These are phyloP conservation scores for Leishmania aethiopica DNA, from an alignment of 208 protist species.

Conservation along the genomic window DNA sequence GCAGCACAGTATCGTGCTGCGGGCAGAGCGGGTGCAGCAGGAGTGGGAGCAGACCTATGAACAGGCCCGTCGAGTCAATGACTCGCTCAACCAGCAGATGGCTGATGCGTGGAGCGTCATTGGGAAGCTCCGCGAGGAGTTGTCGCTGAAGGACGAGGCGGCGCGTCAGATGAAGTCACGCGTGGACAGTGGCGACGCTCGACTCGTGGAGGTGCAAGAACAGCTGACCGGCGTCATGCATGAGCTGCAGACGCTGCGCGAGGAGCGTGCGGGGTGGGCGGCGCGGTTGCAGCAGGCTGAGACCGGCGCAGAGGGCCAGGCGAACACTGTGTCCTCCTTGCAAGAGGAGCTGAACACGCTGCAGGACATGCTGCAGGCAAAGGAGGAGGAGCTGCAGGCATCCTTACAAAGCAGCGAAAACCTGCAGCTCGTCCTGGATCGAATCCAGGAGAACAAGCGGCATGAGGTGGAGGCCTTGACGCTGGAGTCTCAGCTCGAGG, in stretches of 20 bases:
- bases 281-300: conserved; percentile 20
- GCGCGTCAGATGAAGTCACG: conserved; percentile 38
- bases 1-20: conserved; percentile 22
- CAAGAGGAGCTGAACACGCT: conserved; percentile 49
- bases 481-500: conserved; percentile 28
- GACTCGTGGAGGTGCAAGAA: conserved; percentile 32
- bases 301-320: conserved; percentile 16
- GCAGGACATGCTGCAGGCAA: conserved; percentile 27
- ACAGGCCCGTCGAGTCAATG: conserved; percentile 72
- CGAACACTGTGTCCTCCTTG: conserved; percentile 20
- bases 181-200: conserved; percentile 33
- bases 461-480: conserved; percentile 32
- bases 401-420: conserved; percentile 23
- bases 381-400: conserved; percentile 36
- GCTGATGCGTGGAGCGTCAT: conserved; percentile 62
- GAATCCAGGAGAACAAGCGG: conserved; percentile 31
- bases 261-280: conserved; percentile 41
- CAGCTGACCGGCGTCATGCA: conserved; percentile 27
- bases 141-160: conserved; percentile 50
- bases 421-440: conserved; percentile 36
- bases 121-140: conserved; percentile 56
- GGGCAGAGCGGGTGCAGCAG: conserved; percentile 43
- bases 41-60: conserved; percentile 88
- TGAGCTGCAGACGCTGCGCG: conserved; percentile 52
- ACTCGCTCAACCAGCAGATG: conserved; percentile 64